Evolutionary conservation across 768 basidiomycete species (phyloP).

Genomic region (Cystobasidium onofrii): DNA sequence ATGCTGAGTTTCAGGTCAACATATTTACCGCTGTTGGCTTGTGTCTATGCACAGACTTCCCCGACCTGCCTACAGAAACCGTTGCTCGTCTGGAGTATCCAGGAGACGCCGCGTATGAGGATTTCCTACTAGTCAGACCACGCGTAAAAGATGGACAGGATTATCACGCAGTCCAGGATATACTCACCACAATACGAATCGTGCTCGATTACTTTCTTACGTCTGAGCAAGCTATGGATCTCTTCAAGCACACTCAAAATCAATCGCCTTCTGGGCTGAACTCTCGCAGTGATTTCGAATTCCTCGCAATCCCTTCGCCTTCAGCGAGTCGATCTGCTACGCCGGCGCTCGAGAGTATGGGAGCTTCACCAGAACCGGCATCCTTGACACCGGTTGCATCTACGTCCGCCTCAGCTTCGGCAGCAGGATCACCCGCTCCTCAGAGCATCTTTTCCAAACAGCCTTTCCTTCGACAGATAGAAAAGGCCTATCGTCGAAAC

Average conservation of each 20-base stretch:
- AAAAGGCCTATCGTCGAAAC: slow-evolving; percentile 33
- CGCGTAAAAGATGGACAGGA: slow-evolving; percentile 33
- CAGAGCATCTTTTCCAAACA: background rate
- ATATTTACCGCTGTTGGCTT: background rate
- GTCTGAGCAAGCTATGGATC: slow-evolving; percentile 33
- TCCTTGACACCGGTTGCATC: background rate
- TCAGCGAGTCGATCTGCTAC: background rate
- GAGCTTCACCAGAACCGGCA: background rate
- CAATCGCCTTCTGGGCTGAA: background rate
- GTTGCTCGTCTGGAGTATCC: slow-evolving; percentile 37
- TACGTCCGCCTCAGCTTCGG: background rate
- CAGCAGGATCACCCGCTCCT: background rate
- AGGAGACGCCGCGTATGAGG: slow-evolving; percentile 28
- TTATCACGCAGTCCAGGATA: slow-evolving; percentile 40
- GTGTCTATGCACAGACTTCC: slow-evolving; percentile 1
- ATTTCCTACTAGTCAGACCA: slow-evolving; percentile 14
- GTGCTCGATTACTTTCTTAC: slow-evolving; percentile 39
- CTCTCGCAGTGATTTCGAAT: background rate
- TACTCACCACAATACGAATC: slow-evolving; percentile 36
- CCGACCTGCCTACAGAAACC: slow-evolving; percentile 1
- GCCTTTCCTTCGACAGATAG: slow-evolving; percentile 36
- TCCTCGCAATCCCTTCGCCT: background rate
- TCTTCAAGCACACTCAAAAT: slow-evolving; percentile 36
- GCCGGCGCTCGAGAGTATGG: background rate
- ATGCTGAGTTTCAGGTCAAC: too few relatives aligned